Conservation (phyloP, 2,329 filamentous ascomycete genomes). For the Pleomassaria siparia region DNA sequence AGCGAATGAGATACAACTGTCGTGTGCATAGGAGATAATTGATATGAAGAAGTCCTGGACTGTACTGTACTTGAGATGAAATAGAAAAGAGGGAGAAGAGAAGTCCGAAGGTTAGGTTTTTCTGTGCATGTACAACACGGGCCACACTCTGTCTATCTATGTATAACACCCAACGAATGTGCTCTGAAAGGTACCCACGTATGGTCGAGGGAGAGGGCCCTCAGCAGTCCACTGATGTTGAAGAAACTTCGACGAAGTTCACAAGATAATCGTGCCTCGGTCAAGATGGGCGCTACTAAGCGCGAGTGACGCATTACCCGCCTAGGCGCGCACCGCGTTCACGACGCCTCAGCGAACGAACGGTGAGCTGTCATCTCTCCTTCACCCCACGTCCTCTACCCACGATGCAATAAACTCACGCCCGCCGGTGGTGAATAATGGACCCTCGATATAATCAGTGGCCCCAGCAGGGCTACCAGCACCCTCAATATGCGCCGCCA, state of each 20-base stretch:
- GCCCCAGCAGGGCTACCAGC: conserved; percentile 31
- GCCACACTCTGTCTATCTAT: too few species aligned
- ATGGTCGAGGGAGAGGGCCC: neutral
- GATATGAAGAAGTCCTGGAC: too few species aligned
- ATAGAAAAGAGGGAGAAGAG: too few species aligned
- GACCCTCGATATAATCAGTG: conserved; percentile 40
- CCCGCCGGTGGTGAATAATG: conserved; percentile 19
- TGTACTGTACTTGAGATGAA: too few species aligned
- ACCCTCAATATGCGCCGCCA: conserved; percentile 31
- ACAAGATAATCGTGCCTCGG: conserved; percentile 5
- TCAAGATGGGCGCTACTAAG: neutral
- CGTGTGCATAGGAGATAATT: too few species aligned
- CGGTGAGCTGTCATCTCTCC: neutral
- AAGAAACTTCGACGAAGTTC: neutral
- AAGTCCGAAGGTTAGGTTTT: too few species aligned
- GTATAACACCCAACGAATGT: too few species aligned
- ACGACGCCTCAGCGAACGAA: neutral
- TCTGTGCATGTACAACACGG: too few species aligned
- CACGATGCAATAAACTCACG: conserved; percentile 7
- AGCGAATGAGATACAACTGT: too few species aligned
- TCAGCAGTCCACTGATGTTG: neutral
- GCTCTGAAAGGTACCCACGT: too few species aligned
- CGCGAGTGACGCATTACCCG: conserved; percentile 3
- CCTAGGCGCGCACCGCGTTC: conserved; percentile 2
- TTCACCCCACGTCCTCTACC: neutral